phyloP scores from a whole-genome alignment of 169 alveolate genomes.

The Cryptosporidium xiaoi region DNA sequence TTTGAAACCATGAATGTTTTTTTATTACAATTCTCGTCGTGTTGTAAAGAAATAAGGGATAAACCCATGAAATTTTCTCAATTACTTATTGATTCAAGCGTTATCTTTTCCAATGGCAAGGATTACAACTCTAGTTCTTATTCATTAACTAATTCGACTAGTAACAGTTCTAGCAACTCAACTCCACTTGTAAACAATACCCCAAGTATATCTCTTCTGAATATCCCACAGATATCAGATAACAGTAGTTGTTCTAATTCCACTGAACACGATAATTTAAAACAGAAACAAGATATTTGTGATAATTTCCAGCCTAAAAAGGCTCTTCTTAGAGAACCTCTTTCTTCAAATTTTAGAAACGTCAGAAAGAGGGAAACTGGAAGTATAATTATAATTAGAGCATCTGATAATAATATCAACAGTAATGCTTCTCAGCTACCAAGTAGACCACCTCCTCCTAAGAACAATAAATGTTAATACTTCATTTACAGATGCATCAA shows the following conservation, averaged over 20 bases:
- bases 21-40: slow-evolving; percentile 48
- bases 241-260: too few species aligned
- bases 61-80: slow-evolving; percentile 51
- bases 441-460: slow-evolving; percentile 62
- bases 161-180: slow-evolving; percentile 16
- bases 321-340: neutral
- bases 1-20: slow-evolving; percentile 67
- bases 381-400: neutral
- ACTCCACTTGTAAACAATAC: slow-evolving; percentile 20
- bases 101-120: slow-evolving; percentile 25
- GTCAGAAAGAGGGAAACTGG: slow-evolving; percentile 1
- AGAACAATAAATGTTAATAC: neutral
- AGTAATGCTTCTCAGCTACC: slow-evolving; percentile 51
- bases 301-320: too few species aligned
- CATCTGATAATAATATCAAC: neutral
- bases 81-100: slow-evolving; percentile 38
- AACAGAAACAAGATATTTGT: too few species aligned
- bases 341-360: slow-evolving; percentile 10
- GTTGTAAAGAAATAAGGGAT: slow-evolving; percentile 61
- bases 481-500: neutral
- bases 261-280: too few species aligned
- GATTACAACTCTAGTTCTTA: slow-evolving; percentile 3
- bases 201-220: slow-evolving; percentile 16
- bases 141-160: slow-evolving; percentile 7
- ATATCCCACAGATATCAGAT: slow-evolving; percentile 4